These are phyloP conservation scores for Tinospora cordifolia DNA, from an alignment of 164 flowering plant genomes.

Conservation along the genomic window DNA sequence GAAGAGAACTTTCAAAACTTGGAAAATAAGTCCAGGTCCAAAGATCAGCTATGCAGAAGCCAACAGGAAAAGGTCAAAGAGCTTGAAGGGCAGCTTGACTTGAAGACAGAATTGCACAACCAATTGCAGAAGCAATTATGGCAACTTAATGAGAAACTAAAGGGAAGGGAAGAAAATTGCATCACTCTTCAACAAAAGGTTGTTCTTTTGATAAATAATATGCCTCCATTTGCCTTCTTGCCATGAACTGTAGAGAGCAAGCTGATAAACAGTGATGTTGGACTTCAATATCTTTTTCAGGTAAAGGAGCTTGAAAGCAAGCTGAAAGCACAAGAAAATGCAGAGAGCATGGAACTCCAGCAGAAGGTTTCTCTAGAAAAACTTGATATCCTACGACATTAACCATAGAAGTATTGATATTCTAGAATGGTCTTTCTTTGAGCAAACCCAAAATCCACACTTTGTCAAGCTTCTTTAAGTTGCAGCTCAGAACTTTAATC, in stretches of 20 bases:
- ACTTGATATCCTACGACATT: neutral
- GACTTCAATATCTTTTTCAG: conserved; percentile 17
- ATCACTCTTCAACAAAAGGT: conserved; percentile 54
- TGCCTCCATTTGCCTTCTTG: neutral
- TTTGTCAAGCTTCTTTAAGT: neutral
- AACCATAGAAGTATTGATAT: too few relatives aligned
- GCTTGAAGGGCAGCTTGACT: conserved; percentile 53
- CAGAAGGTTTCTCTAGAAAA: conserved; percentile 25
- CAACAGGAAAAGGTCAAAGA: conserved; percentile 74
- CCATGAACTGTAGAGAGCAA: too few relatives aligned
- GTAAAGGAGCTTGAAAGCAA: conserved; percentile 42
- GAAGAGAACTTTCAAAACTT: conserved; percentile 63
- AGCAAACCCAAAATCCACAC: neutral
- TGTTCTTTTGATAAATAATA: conserved; percentile 2
- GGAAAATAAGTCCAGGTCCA: conserved; percentile 56
- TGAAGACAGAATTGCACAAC: conserved; percentile 32
- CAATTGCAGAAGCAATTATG: conserved; percentile 55
- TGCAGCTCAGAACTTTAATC: too few relatives aligned
- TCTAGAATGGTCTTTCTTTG: neutral
- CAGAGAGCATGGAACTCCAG: conserved; percentile 25
- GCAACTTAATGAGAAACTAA: conserved; percentile 53
- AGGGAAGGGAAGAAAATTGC: conserved; percentile 57
- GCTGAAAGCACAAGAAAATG: conserved; percentile 31
- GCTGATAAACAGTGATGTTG: neutral
- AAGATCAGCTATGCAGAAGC: conserved; percentile 48